Evolutionary conservation across 345 rosid species (phyloP), one percentile per base, ranked within the genome.

Genomic region (Citrus reticulata): DNA sequence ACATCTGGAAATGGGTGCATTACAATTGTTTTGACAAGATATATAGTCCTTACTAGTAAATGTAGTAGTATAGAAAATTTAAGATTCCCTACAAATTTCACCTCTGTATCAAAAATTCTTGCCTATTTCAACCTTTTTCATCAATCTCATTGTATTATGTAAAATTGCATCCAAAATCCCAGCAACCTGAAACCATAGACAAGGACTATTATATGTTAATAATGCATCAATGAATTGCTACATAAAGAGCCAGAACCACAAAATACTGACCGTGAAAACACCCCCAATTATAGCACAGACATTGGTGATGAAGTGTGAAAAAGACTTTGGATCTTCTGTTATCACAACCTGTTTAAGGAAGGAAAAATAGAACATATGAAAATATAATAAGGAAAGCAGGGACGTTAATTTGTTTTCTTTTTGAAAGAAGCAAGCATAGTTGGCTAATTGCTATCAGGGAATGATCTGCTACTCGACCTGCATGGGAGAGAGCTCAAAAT

Each of bases 401-500:
- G 37, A 10, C 30, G 9, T 9, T 49, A 70, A 59, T 70, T 63
- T 13, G 30, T 58, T 22, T 69, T 70, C 40, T 42, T 40, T 16
- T 27, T 39, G n/a, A 13, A 13, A 13, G 32, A 42, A 61, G 54
- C 11, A 42, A 62, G 40, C 11, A 46, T 6, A 27, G 22, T 40
- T 19, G 32, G 17, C 51, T 3, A 46, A 46, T 13, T 3, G 51
- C 51, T 46, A 62, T 29, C 30, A 1, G n/a, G 42, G 19, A 46
- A 68, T 72, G 63, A 73, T 58, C 30, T 65, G 62, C 73, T 72
- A 63, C 74, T 58, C 68, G 59, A 93, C 99, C 98, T 97, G 99
- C 99, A 97, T 97, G 25, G 99, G 98, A 65, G 99, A 97, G 83
- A 91, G 95, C 92, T 94, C 99, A 25, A 91, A 88, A 88, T 92